Evolutionary conservation across 441 rosid species (phyloP).

Genomic region (Macaranga tanarius): DNA sequence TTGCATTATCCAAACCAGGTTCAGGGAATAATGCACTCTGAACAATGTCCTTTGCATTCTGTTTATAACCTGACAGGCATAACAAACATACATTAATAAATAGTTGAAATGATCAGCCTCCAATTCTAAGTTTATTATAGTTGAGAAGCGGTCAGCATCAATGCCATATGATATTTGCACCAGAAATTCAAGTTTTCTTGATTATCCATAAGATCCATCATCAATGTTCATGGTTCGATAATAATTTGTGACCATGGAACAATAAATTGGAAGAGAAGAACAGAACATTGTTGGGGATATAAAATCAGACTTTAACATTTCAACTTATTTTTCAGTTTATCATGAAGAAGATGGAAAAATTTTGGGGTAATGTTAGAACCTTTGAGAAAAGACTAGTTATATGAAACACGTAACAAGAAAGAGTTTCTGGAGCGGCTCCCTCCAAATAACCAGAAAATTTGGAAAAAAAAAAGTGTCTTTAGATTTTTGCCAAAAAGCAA

Average conservation of each 20-base stretch:
- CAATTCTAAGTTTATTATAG: neutral
- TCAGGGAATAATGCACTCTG: conserved; percentile 93
- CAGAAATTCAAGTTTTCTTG: neutral
- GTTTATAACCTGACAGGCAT: conserved; percentile 65
- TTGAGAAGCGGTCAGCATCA: neutral
- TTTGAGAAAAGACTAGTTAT: neutral
- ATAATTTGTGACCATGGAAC: neutral
- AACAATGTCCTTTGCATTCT: conserved; percentile 66
- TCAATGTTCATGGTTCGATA: neutral
- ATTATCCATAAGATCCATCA: neutral
- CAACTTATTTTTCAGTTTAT: neutral
- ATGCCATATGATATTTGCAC: neutral
- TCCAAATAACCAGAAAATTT: neutral
- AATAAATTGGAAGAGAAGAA: neutral
- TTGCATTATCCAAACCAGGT: conserved; percentile 65
- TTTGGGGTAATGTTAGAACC: neutral
- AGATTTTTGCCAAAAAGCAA: neutral
- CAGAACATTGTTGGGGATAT: neutral
- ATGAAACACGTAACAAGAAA: neutral
- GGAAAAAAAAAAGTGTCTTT: neutral
- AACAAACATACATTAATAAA: conserved; percentile 11
- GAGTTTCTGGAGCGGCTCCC: neutral
- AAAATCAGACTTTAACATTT: neutral
- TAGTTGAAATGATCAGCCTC: neutral
- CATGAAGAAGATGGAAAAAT: neutral